These are phyloP conservation scores for Akanthomyces lecanii DNA, from an alignment of 2,329 filamentous ascomycete genomes.

Conservation along the genomic window DNA sequence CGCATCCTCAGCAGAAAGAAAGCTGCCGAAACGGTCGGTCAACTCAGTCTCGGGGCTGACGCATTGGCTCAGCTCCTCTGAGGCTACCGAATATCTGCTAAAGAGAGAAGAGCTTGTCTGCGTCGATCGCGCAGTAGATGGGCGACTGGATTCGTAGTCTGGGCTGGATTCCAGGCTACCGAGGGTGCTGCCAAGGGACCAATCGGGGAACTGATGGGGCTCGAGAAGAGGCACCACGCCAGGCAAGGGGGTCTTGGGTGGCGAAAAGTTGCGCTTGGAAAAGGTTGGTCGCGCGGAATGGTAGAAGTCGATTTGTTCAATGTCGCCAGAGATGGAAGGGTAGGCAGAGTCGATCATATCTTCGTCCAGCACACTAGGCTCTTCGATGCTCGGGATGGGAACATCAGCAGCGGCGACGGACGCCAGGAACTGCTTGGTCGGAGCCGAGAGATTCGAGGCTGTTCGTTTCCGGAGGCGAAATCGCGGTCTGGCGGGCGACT, in stretches of 20 bases:
- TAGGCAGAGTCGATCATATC: slow-evolving; percentile 39
- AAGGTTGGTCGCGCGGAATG: slow-evolving; percentile 28
- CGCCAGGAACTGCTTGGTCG: slow-evolving; percentile 63
- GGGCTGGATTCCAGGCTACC: slow-evolving; percentile 56
- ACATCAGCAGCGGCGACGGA: slow-evolving; percentile 62
- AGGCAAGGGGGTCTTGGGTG: slow-evolving; percentile 57
- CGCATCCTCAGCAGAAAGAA: slow-evolving; percentile 28
- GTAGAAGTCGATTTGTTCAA: slow-evolving; percentile 29
- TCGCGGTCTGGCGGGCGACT: slow-evolving; percentile 48
- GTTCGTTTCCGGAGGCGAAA: slow-evolving; percentile 54
- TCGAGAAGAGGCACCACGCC: slow-evolving; percentile 41
- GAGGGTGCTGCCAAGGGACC: slow-evolving; percentile 53
- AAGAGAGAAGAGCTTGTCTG: slow-evolving; percentile 55
- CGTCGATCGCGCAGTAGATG: slow-evolving; percentile 56
- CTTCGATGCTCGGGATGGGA: slow-evolving; percentile 61
- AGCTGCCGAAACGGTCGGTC: slow-evolving; percentile 23
- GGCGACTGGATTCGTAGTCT: slow-evolving; percentile 56
- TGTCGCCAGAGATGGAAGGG: slow-evolving; percentile 20
- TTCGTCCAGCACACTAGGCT: slow-evolving; percentile 44
- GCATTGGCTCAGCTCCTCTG: slow-evolving; percentile 51
- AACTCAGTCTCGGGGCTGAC: slow-evolving; percentile 45
- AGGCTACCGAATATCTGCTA: slow-evolving; percentile 52
- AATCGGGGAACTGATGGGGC: slow-evolving; percentile 51
- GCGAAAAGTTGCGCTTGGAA: slow-evolving; percentile 44
- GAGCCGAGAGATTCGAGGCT: slow-evolving; percentile 49